phyloP scores from a whole-genome alignment of 2,329 filamentous ascomycete species.

The Sclerotinia spermophila region DNA sequence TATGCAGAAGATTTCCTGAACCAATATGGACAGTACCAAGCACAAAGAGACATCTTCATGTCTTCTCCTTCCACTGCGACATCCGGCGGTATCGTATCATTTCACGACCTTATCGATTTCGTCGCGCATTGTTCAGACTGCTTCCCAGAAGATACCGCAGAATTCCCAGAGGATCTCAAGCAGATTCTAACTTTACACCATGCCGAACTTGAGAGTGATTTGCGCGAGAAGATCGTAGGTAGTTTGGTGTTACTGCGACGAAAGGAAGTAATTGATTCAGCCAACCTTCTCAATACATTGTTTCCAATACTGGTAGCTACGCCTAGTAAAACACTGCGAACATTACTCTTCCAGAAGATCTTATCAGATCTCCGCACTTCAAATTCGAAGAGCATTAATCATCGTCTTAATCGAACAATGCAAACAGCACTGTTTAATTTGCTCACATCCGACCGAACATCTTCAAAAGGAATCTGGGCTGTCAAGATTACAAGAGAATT shows the following conservation, averaged over 20 bases:
- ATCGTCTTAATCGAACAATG: slow-evolving; percentile 87
- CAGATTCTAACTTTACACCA: slow-evolving; percentile 79
- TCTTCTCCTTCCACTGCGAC: slow-evolving; percentile 75
- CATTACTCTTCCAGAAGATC: slow-evolving; percentile 84
- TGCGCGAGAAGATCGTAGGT: slow-evolving; percentile 91
- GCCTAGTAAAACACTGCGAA: slow-evolving; percentile 81
- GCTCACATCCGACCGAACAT: slow-evolving; percentile 78
- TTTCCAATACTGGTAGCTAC: slow-evolving; percentile 93
- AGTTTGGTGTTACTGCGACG: slow-evolving; percentile 82
- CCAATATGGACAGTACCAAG: slow-evolving; percentile 89
- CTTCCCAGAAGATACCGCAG: slow-evolving; percentile 75
- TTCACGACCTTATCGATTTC: slow-evolving; percentile 89
- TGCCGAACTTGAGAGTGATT: slow-evolving; percentile 72
- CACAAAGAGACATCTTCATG: slow-evolving; percentile 87
- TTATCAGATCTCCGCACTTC: slow-evolving; percentile 83
- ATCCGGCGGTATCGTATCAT: slow-evolving; percentile 73
- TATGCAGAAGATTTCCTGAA: slow-evolving; percentile 86
- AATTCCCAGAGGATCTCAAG: slow-evolving; percentile 78
- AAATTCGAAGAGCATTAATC: slow-evolving; percentile 84
- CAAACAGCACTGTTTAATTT: slow-evolving; percentile 93
- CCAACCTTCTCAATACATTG: slow-evolving; percentile 78
- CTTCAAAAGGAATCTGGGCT: slow-evolving; percentile 87
- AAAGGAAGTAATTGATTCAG: slow-evolving; percentile 89
- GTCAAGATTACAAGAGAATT: slow-evolving; percentile 93
- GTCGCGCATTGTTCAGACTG: slow-evolving; percentile 91